phyloP scores from a whole-genome alignment of 495 filamentous ascomycete species.

The Penicillium lividum region DNA sequence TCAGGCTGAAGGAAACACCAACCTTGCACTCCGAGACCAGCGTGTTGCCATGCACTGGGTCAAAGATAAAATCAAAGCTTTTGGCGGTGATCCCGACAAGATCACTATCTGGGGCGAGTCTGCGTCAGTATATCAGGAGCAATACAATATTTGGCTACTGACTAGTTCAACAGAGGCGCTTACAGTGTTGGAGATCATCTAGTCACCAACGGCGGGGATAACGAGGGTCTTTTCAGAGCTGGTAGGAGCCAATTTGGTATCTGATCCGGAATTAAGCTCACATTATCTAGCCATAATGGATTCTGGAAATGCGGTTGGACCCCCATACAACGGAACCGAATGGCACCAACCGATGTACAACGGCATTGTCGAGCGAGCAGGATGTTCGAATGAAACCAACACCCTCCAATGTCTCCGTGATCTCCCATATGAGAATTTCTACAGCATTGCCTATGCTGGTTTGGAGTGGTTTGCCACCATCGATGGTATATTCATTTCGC shows the following conservation, averaged over 20 bases:
- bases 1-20: constrained; percentile 48
- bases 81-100: constrained; percentile 56
- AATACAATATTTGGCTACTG: not conserved
- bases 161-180: constrained; percentile 26
- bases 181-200: constrained; percentile 42
- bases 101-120: constrained; percentile 76
- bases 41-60: constrained; percentile 51
- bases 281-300: constrained; percentile 61
- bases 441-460: constrained; percentile 49
- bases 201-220: constrained; percentile 35
- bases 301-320: constrained; percentile 53
- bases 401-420: constrained; percentile 65
- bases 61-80: constrained; percentile 50
- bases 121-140: constrained; percentile 38
- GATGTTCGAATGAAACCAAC: constrained; percentile 54
- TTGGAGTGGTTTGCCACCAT: constrained; percentile 46
- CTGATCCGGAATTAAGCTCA: constrained; percentile 2
- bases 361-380: constrained; percentile 33
- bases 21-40: constrained; percentile 54
- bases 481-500: constrained; percentile 52
- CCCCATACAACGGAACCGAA: constrained; percentile 42
- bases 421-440: constrained; percentile 56
- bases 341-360: constrained; percentile 46
- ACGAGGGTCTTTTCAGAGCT: constrained; percentile 40
- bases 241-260: constrained; percentile 20